Evolutionary conservation across 257 asterid genomes (phyloP).

Genomic region (Solanum dulcamara): DNA sequence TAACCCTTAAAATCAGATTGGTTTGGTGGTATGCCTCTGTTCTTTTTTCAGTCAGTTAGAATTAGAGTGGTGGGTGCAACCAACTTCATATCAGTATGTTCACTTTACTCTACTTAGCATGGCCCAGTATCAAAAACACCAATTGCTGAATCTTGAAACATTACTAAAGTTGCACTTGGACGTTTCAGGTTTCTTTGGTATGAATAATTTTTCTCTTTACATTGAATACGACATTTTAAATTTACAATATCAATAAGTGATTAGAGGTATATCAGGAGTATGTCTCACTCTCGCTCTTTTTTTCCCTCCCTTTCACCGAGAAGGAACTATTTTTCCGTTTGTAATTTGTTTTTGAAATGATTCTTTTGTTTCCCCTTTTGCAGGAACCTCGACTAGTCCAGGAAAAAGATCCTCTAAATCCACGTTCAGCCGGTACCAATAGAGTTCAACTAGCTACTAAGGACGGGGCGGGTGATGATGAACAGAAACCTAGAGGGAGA

Average conservation of each 20-base stretch:
- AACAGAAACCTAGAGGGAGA: slow-evolving; percentile 32
- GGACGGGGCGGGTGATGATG: slow-evolving; percentile 29
- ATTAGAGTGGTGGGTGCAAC: not conserved
- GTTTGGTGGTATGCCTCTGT: not conserved
- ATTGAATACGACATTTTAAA: not conserved
- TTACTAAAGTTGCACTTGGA: not conserved
- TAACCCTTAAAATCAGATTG: not conserved
- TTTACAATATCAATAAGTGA: not conserved
- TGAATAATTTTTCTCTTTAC: not conserved
- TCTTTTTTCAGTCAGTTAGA: not conserved
- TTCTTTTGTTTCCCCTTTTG: not conserved
- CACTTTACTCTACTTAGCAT: not conserved
- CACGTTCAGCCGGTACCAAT: slow-evolving; percentile 16
- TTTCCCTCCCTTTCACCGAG: not conserved
- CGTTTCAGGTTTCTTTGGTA: not conserved
- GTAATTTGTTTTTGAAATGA: not conserved
- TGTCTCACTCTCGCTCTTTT: not conserved
- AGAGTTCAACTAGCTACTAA: slow-evolving; percentile 17
- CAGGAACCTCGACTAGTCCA: slow-evolving; percentile 65
- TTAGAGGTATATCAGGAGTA: not conserved
- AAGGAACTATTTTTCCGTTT: not conserved
- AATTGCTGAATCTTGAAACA: not conserved
- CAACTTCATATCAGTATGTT: not conserved
- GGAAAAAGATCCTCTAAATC: slow-evolving; percentile 35
- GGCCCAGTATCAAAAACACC: not conserved